These are phyloP conservation scores for Candolleomyces eurysporus DNA, from an alignment of 768 basidiomycete genomes.

Conservation along the genomic window DNA sequence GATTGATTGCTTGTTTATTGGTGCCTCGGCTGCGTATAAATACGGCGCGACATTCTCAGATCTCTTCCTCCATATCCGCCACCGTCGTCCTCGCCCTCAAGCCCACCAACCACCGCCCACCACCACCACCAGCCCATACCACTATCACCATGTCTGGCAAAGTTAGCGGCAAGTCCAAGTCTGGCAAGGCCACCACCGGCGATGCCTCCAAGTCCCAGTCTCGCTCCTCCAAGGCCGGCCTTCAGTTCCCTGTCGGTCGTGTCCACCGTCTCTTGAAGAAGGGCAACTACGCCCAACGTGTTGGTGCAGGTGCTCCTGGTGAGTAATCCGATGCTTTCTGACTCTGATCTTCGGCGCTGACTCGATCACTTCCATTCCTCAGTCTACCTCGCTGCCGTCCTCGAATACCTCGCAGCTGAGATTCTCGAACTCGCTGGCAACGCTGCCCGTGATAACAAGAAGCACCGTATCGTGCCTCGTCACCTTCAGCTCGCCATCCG, in stretches of 20 bases:
- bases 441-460: conserved; percentile 81
- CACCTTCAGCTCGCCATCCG: conserved; percentile 91
- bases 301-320: conserved; percentile 89
- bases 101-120: conserved; percentile 14
- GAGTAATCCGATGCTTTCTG: conserved; percentile 13
- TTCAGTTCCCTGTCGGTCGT: conserved; percentile 91
- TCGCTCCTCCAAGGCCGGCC: conserved; percentile 71
- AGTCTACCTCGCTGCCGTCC: conserved; percentile 90
- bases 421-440: conserved; percentile 92
- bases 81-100: conserved; percentile 17
- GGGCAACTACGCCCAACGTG: conserved; percentile 85
- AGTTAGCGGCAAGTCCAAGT: conserved; percentile 37
- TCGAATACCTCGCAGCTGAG: conserved; percentile 91
- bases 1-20: conserved; percentile 13
- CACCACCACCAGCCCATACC: conserved; percentile 14
- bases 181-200: conserved; percentile 54
- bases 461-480: conserved; percentile 92
- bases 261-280: conserved; percentile 85
- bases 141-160: conserved; percentile 40
- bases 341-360: neutral
- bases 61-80: conserved; percentile 14
- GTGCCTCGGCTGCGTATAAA: conserved; percentile 32
- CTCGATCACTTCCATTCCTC: neutral
- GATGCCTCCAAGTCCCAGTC: conserved; percentile 63
- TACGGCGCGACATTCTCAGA: conserved; percentile 17